These are phyloP conservation scores for Leccinum ponderosum DNA, from an alignment of 1,284 basidiomycete species.

Conservation along the genomic window DNA sequence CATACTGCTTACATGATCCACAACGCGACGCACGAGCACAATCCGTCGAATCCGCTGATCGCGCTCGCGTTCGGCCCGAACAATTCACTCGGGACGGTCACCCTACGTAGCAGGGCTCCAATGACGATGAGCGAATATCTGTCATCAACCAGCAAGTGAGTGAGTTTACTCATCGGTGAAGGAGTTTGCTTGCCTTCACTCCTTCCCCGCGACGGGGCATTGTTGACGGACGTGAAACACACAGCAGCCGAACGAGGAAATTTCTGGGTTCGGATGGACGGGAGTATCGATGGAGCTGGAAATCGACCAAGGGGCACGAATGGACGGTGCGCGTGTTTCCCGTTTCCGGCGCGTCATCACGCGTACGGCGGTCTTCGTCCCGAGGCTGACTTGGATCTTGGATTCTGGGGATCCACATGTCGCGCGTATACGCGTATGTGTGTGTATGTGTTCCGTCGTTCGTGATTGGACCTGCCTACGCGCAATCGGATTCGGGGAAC, in stretches of 20 bases:
- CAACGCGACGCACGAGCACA: constrained; percentile 36
- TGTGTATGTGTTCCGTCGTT: background rate
- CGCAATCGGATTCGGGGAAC: background rate
- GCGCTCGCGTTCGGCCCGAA: constrained; percentile 52
- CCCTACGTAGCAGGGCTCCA: constrained; percentile 38
- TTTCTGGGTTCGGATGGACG: constrained; percentile 59
- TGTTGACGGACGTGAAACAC: background rate
- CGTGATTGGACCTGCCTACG: background rate
- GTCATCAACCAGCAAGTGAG: constrained; percentile 43
- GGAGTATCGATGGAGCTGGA: constrained; percentile 58
- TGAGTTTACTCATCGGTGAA: background rate
- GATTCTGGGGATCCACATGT: background rate
- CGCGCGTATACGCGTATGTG: background rate
- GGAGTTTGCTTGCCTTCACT: background rate
- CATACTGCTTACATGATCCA: constrained; percentile 55
- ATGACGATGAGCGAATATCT: constrained; percentile 53
- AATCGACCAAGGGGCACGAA: constrained; percentile 48
- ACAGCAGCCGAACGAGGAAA: constrained; percentile 46
- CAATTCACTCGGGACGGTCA: constrained; percentile 52
- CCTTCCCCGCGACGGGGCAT: background rate
- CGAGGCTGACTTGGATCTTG: background rate
- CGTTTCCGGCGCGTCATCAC: background rate
- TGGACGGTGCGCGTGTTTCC: constrained; percentile 52
- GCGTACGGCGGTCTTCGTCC: background rate
- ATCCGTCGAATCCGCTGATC: constrained; percentile 40